Base-by-base conservation (phyloP, 495 filamentous ascomycete species). In the Aspergillus asperescens region DNA sequence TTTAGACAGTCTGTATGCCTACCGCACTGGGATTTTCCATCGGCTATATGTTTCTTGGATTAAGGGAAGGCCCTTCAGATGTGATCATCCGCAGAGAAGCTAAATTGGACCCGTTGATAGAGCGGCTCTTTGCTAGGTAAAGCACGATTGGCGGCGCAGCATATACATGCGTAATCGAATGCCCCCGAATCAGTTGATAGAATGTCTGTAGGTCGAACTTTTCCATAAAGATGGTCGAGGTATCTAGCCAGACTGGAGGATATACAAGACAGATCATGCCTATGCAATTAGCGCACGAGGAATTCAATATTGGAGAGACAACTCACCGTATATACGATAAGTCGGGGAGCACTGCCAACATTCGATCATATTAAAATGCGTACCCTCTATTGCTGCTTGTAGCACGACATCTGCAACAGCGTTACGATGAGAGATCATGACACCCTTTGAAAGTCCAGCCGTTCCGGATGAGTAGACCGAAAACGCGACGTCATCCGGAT, bases 361-460 rank as follows among this genome's bases (percentile, higher is more conserved):
- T 65, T 29, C 70, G 78, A 59, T 90, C 87, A 0, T 81, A 5
- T 66, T 66, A 40, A 86, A 62, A 38, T 83, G 70, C 3, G 68
- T 67, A 2, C 66, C 76, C 31, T 92, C 86, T 2, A 73, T 74
- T n/a, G 71, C 67, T 6, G 68, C 72, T 3, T 77, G 56, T 64
- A 76, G 71, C 49, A 81, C 54, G 6, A 81, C 54, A 60, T 91
- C 89, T 35, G 86, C 65, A 6, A 90, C 78, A 48, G 94, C 77
- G 62, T 95, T 95, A 34, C 61, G 58, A 66, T 95, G 90, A 23
- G 77, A 84, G 1, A 94, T 66, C 79, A 86, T 85, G 19, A 93
- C 90, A 3, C 89, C 90, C 65, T 96, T 95, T 1, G 89, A 89
- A 46, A 85, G 66, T 3, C 90, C 90, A 0, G 90, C 94, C 0